Conservation (phyloP, 2,329 filamentous ascomycete species). For the Penicillium janthinellum region DNA sequence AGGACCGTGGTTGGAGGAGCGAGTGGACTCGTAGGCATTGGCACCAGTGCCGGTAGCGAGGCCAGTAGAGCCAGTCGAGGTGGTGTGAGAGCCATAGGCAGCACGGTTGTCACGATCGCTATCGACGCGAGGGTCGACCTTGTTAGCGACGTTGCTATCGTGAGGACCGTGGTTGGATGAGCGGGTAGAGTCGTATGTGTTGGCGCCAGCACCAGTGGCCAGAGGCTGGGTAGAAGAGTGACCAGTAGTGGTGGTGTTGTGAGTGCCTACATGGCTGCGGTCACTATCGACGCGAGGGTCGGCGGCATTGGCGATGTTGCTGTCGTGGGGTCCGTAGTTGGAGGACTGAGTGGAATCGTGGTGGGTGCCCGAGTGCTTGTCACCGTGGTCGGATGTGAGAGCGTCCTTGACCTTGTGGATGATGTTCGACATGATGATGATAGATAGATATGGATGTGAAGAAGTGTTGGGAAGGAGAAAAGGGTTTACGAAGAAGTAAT, state of each 20-base stretch:
- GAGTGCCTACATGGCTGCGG: neutral
- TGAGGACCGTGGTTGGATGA: conserved; percentile 15
- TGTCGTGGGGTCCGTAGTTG: conserved; percentile 16
- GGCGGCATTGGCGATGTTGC: conserved; percentile 14
- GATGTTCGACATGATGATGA: conserved; percentile 18
- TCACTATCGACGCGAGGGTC: conserved; percentile 18
- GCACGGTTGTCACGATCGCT: conserved; percentile 8
- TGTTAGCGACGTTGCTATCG: conserved; percentile 14
- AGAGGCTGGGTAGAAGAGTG: neutral
- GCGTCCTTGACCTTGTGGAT: conserved; percentile 26
- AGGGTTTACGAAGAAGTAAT: neutral
- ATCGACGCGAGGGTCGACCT: conserved; percentile 13
- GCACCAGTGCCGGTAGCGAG: neutral
- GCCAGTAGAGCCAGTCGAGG: neutral
- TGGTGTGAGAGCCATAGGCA: conserved; percentile 1
- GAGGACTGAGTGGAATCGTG: conserved; percentile 8
- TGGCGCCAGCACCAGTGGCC: conserved; percentile 2
- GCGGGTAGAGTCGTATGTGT: conserved; percentile 10
- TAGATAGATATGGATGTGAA: neutral
- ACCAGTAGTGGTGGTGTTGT: conserved; percentile 7
- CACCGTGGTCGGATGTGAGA: conserved; percentile 14
- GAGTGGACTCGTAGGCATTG: conserved; percentile 13
- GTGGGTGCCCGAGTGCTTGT: conserved; percentile 4
- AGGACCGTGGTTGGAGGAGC: conserved; percentile 12
- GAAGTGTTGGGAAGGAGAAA: neutral